These are phyloP conservation scores for Spergularia marina DNA, from an alignment of 148 eudicot genomes.

Conservation along the genomic window DNA sequence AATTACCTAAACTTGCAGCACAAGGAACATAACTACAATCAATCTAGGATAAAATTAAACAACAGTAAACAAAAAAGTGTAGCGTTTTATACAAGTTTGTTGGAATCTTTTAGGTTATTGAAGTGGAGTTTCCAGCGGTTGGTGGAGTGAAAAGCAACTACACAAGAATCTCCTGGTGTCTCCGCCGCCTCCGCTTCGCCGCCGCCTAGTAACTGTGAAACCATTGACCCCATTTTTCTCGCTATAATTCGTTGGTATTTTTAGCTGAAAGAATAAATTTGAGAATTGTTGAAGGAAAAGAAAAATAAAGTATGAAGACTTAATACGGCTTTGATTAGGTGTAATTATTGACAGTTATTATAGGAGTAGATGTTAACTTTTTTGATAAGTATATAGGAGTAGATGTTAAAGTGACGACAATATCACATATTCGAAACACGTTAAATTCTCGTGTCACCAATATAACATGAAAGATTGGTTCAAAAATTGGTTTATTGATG, in stretches of 20 bases:
- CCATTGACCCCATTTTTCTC: constrained; percentile 41
- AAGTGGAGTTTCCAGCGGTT: constrained; percentile 83
- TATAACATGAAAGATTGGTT: too few relatives aligned
- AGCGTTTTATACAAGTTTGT: constrained; percentile 46
- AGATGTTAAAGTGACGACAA: too few relatives aligned
- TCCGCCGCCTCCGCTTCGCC: constrained; percentile 26
- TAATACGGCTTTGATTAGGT: too few relatives aligned
- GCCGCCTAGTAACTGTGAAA: constrained; percentile 41
- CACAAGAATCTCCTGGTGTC: constrained; percentile 29
- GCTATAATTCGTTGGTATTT: background rate
- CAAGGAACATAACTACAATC: background rate
- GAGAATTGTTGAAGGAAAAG: too few relatives aligned
- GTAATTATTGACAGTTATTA: too few relatives aligned
- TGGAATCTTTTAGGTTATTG: constrained; percentile 49
- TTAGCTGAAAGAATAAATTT: background rate
- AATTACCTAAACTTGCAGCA: background rate
- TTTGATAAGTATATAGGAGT: too few relatives aligned
- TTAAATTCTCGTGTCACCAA: too few relatives aligned
- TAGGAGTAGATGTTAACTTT: too few relatives aligned
- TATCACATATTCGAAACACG: too few relatives aligned
- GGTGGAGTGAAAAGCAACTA: constrained; percentile 61
- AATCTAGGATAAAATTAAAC: background rate
- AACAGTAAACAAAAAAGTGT: background rate
- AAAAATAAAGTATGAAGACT: too few relatives aligned
- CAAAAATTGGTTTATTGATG: too few relatives aligned